Evolutionary conservation across 768 basidiomycete species (phyloP).

Genomic region (Psilocybe azurescens): DNA sequence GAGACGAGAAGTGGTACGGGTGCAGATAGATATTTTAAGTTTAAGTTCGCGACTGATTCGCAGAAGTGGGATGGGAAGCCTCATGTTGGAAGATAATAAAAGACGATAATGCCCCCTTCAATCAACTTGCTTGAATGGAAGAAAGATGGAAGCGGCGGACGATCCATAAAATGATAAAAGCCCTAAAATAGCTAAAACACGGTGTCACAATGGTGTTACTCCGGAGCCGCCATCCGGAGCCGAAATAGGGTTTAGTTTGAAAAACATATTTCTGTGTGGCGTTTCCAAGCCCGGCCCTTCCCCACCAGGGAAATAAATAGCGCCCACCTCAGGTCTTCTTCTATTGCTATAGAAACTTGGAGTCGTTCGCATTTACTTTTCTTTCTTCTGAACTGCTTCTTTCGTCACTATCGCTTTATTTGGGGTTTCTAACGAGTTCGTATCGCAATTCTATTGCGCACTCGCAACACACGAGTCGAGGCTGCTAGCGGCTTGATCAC

Average conservation of each 20-base stretch:
- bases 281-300: not conserved
- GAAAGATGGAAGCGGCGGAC: not conserved
- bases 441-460: not conserved
- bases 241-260: not conserved
- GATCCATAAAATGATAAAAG: not conserved
- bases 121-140: slow-evolving; percentile 18
- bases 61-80: slow-evolving; percentile 5
- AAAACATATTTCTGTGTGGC: slow-evolving; percentile 9
- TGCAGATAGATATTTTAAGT: not conserved
- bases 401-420: slow-evolving; percentile 1
- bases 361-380: slow-evolving; percentile 7
- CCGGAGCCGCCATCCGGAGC: not conserved
- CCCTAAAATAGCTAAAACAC: not conserved
- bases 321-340: slow-evolving; percentile 5
- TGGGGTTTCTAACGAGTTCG: not conserved
- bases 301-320: slow-evolving; percentile 11
- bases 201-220: slow-evolving; percentile 18
- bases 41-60: slow-evolving; percentile 9
- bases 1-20: not conserved
- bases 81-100: not conserved
- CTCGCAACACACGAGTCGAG: not conserved
- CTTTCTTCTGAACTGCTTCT: slow-evolving; percentile 1
- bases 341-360: slow-evolving; percentile 23
- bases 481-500: not conserved
- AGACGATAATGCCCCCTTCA: slow-evolving; percentile 5